Base-by-base conservation (phyloP, 2,329 filamentous ascomycete genomes). In the Scytalidium lignicola region DNA sequence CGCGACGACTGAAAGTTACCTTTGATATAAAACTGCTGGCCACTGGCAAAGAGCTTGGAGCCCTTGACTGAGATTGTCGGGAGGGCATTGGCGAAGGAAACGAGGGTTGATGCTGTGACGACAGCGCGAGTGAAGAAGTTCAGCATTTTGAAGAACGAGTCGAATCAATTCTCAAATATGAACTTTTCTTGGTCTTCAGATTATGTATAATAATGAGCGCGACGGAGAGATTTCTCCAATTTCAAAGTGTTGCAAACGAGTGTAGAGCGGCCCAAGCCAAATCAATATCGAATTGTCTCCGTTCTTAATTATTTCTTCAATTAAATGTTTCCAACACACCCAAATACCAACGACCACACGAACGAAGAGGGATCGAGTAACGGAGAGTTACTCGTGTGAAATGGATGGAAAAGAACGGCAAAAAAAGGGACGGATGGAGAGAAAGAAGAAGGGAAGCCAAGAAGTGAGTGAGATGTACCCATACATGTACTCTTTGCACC, bases 1-100 rank as follows among this genome's bases (percentile, higher is more conserved):
- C 23, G 10, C 10, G 23, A 26, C 23, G 10, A 26, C 23, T 10
- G n/a, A 78, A 78, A 21, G 47, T 46, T 54, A 54, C 62, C 62
- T 48, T 62, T 59, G 41, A 64, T 44, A 50, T 62, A 64, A 46
- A 58, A 62, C 46, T 62, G 59, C 19, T 62, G 41, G 7, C 56
- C 57, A 45, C 41, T 51, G n/a, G 58, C 52, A 39, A 62, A 62
- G 51, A 61, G 58, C 45, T 61, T 62, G 2, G 56, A 50, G 12
- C 60, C 61, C 41, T 61, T 62, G 41, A 60, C 53, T 0, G 59
- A 54, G 48, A 64, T 61, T 3, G 53, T 52, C 9, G 57, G 49
- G 21, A 63, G 29, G 32, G 54, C 52, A 23, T 32, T 15, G 17
- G 43, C 47, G 2, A 32, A 20, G 13, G 45, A 48, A 10, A 51